phyloP scores from a whole-genome alignment of 257 asterid genomes.

The Solanum medicagineum region DNA sequence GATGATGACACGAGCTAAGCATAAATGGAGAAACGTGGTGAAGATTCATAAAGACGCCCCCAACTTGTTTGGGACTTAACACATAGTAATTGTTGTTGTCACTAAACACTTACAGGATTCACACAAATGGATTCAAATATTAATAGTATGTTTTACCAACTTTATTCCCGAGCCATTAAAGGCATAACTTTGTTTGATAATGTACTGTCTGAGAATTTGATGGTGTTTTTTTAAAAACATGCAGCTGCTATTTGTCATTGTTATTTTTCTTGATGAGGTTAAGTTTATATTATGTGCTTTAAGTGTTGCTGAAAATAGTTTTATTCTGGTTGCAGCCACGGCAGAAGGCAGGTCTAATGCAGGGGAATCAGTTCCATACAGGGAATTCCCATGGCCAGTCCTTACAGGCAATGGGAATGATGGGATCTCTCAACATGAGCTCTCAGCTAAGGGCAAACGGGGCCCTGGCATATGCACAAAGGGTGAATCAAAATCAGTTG shows the following conservation, averaged over 20 bases:
- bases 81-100: background rate
- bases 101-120: background rate
- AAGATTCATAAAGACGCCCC: background rate
- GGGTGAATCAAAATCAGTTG: conserved; percentile 48
- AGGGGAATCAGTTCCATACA: conserved; percentile 68
- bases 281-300: background rate
- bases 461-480: conserved; percentile 29
- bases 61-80: background rate
- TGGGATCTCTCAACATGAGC: conserved; percentile 48
- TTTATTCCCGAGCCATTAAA: background rate
- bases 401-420: conserved; percentile 65
- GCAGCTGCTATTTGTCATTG: background rate
- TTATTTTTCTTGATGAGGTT: background rate
- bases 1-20: background rate
- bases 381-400: conserved; percentile 77
- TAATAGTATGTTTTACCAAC: background rate
- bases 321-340: conserved; percentile 58
- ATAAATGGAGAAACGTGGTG: background rate
- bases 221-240: background rate
- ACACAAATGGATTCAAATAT: background rate
- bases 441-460: conserved; percentile 67
- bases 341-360: conserved; percentile 65
- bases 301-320: conserved; percentile 11
- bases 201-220: background rate
- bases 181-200: background rate